Evolutionary conservation across 768 basidiomycete species (phyloP).

Genomic region (Mrakia frigida): DNA sequence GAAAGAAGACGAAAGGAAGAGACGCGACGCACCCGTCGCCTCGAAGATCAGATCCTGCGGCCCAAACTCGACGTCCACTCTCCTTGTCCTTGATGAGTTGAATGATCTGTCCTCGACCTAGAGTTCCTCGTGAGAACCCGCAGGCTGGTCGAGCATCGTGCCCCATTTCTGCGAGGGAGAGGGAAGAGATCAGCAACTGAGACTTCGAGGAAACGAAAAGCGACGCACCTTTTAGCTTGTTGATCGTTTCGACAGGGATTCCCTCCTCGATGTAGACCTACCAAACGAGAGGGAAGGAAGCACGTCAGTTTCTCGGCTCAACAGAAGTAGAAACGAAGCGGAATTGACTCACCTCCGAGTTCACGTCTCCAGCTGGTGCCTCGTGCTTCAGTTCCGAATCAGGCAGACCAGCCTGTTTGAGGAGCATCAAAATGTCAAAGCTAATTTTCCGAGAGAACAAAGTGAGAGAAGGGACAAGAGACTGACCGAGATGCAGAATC

Average conservation of each 20-base stretch:
- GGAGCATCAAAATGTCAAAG: too few species aligned
- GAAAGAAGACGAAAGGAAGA: too few species aligned
- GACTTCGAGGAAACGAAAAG: constrained; percentile 48
- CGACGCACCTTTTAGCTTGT: constrained; percentile 50
- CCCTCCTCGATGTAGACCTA: constrained; percentile 71
- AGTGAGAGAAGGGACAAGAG: too few species aligned
- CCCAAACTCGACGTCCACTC: constrained; percentile 75
- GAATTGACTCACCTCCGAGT: constrained; percentile 58
- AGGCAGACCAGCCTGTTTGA: constrained; percentile 13
- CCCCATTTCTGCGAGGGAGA: constrained; percentile 63
- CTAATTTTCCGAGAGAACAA: too few species aligned
- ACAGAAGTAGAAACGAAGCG: too few species aligned
- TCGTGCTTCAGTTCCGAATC: constrained; percentile 48
- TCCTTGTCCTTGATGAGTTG: constrained; percentile 65
- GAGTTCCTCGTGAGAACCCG: constrained; percentile 55
- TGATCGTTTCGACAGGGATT: constrained; percentile 59
- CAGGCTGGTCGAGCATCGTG: constrained; percentile 65
- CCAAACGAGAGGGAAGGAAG: too few species aligned
- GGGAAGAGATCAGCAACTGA: neutral
- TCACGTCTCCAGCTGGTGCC: constrained; percentile 58
- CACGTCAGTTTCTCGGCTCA: too few species aligned
- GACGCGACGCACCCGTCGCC: constrained; percentile 69
- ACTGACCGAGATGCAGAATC: constrained; percentile 77
- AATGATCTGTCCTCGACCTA: constrained; percentile 54
- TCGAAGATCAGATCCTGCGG: constrained; percentile 83